Conservation (phyloP, 306 rosid genomes). For the Prunus armeniaca region DNA sequence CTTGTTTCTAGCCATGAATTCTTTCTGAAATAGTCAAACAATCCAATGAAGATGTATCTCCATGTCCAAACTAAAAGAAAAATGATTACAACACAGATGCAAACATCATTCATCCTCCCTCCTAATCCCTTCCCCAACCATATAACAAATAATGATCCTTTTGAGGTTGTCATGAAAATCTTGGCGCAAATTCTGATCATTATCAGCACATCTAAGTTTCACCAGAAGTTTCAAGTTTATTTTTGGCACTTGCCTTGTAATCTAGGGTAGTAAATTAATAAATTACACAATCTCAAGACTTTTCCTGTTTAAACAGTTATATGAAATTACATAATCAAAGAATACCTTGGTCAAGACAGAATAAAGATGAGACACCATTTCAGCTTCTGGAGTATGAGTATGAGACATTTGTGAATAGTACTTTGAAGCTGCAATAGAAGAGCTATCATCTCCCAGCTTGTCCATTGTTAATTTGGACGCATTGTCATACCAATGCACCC, state of each 20-base stretch:
- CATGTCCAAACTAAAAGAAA: not conserved
- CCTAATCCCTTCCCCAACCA: not conserved
- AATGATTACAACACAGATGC: not conserved
- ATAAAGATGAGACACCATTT: conserved; percentile 65
- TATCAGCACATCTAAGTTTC: not conserved
- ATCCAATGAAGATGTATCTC: not conserved
- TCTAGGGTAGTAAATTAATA: not conserved
- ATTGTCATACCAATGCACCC: conserved; percentile 47
- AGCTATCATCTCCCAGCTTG: conserved; percentile 36
- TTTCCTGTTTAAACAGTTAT: not conserved
- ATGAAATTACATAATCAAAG: not conserved
- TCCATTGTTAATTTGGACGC: conserved; percentile 40
- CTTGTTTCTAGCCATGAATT: not conserved
- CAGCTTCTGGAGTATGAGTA: conserved; percentile 50
- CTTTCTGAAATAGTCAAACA: not conserved
- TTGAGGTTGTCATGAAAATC: not conserved
- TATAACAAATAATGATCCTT: not conserved
- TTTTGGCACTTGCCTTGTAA: not conserved
- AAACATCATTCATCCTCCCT: not conserved
- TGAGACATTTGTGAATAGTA: conserved; percentile 26
- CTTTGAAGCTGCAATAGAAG: conserved; percentile 38
- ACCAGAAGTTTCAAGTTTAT: not conserved
- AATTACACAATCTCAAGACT: not conserved
- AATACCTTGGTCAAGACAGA: conserved; percentile 65
- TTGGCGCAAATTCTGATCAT: not conserved